phyloP scores from a whole-genome alignment of 108 stramenopile genomes.

The Skeletonema grethae region DNA sequence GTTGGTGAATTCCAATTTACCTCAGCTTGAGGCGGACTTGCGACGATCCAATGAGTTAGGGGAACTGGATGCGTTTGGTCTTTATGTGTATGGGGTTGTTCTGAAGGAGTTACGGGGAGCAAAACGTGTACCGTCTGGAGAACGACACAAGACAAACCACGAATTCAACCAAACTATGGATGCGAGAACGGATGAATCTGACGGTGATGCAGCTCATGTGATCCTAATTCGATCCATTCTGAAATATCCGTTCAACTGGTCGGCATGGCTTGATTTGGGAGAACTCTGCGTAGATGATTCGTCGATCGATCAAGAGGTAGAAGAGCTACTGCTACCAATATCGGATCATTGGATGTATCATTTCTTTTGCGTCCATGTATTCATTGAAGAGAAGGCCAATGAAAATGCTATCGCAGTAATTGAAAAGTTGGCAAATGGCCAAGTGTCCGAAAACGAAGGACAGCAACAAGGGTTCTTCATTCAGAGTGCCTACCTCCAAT shows the following conservation, averaged over 20 bases:
- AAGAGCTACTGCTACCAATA: constrained; percentile 55
- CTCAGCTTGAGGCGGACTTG: constrained; percentile 79
- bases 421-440: constrained; percentile 67
- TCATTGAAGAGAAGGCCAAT: constrained; percentile 87
- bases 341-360: constrained; percentile 83
- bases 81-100: constrained; percentile 89
- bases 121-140: constrained; percentile 21
- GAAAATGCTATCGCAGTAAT: constrained; percentile 70
- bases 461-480: constrained; percentile 63
- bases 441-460: constrained; percentile 8
- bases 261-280: constrained; percentile 94
- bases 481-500: constrained; percentile 70
- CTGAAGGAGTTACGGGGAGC: constrained; percentile 51
- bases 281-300: constrained; percentile 66
- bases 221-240: constrained; percentile 76
- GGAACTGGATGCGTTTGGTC: constrained; percentile 86
- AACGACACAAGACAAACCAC: background rate
- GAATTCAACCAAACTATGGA: background rate
- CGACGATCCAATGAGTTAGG: constrained; percentile 21
- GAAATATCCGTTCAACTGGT: constrained; percentile 93
- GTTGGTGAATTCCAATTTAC: constrained; percentile 58
- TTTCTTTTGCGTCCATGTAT: constrained; percentile 90
- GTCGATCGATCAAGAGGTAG: constrained; percentile 62
- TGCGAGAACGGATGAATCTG: background rate
- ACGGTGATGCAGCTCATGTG: constrained; percentile 48